Base-by-base conservation (phyloP, 164 flowering plant genomes). In the Stephania cephalantha region DNA sequence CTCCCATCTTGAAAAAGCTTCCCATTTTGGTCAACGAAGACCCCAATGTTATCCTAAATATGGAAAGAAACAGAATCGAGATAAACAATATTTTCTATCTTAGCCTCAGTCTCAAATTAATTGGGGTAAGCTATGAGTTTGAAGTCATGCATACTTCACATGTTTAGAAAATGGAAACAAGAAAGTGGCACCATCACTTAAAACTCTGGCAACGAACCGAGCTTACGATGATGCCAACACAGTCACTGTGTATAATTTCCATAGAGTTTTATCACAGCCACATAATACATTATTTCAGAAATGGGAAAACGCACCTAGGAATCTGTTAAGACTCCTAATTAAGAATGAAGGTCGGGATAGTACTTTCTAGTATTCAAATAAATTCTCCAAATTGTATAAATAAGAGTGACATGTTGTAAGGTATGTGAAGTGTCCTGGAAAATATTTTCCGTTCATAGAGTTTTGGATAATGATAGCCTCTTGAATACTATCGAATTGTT, bases 1-100 rank as follows among this genome's bases (percentile, higher is more conserved):
- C 95, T 84, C 72, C 97, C 99, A 73, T 91, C 98, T 79, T 89
- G 93, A 78, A 88, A 88, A 80, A 94, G 95, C 82, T 94, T 96
- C 53, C 99, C 99, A 82, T 91, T 88, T 87, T 94, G 98, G 81
- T 96, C 98, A 63, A 96, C 97, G 73, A 92, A 86, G 64, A 94
- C 94, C 71, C 99, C 98, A 83, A 96, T 90, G 73, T 96, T 94
- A 81, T 96, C 99, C 99, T 93, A 80, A 69, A 78, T 17, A 69
- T n/a, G 70, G 11, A 13, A 66, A 74, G 61, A 69, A 20, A 61
- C 67, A 78, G 29, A 7, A 20, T 45, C 73, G 61, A 52, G 10
- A 66, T 18, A 68, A n/a, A 58, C 7, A 58, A 58, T 18, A 58
- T 4, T 58, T n/a, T 58, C 6, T 18, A 6, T 58, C 65, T 15